Evolutionary conservation across 2,329 filamentous ascomycete genomes (phyloP), one percentile per base, ranked within the genome.

Genomic region (Escovopsis weberi): DNA sequence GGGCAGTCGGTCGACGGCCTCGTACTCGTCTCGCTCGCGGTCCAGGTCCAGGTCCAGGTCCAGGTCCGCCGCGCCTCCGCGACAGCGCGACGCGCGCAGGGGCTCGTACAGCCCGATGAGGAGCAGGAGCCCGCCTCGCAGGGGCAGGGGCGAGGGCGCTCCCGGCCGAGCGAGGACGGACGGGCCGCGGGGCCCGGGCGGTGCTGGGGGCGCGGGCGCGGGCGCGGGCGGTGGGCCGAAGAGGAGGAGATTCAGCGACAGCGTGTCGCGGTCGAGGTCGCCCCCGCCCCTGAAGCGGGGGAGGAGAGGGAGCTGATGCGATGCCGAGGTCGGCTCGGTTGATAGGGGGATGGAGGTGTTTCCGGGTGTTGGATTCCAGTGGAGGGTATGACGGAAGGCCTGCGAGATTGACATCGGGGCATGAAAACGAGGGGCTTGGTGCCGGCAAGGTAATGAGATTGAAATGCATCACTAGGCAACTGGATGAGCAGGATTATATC

Each of bases 1-100:
- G 23, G 47, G 53, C 32, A 55, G 50, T 19, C 56, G 56, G 12
- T 60, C 59, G 3, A 53, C 56, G 15, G 23, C 4, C 23, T 60
- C 59, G 15, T 55, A 56, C n/a, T 60, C 59, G 18, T 55, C 55
- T n/a, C 50, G 53, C 39, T 59, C 57, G 12, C 48, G 50, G 33
- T 58, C 54, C 12, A 55, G 55, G 6, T 51, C 15, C 15, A 15
- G 55, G 6, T 51, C 15, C 15, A 15, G 15, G 15, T 15, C 55
- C 18, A 53, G 50, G 28, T 51, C 53, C 12, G 50, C 51, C 18
- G 6, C 23, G 23, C 23, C 34, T 2, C 49, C 41, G 30, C 44
- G 51, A 15, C 40, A 41, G 12, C 50, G 50, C 26, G 53, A 53
- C 32, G 53, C 49, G 18, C 43, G 49, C 15, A 50, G 44, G 40